Percentiles rank a stretch among this genome's conserved stretches.
phyloP scores from a whole-genome alignment of 2,329 filamentous ascomycete species.

The Cryoendolithus antarcticus region DNA sequence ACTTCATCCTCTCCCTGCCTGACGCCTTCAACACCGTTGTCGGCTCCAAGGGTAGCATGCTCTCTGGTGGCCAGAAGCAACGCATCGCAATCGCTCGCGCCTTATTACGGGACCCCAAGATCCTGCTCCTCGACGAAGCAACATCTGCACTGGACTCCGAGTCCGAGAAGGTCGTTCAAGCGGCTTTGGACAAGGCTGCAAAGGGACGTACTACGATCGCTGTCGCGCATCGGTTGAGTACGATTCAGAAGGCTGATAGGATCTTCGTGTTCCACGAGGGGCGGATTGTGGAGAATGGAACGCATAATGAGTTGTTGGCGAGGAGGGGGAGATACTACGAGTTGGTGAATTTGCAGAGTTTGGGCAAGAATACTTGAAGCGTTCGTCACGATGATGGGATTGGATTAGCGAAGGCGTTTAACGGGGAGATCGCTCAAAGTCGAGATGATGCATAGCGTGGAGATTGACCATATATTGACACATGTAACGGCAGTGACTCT shows the following conservation, averaged over 20 bases:
- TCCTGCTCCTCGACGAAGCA: constrained; percentile 73
- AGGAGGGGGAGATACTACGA: constrained; percentile 30
- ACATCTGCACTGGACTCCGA: constrained; percentile 57
- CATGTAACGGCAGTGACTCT: too few species aligned
- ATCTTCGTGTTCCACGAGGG: constrained; percentile 97
- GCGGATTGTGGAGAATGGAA: constrained; percentile 71
- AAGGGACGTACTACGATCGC: constrained; percentile 68
- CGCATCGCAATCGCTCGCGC: constrained; percentile 87
- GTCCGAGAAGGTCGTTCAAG: constrained; percentile 68
- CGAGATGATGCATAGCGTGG: too few species aligned
- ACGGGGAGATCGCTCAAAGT: too few species aligned
- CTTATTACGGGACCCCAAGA: constrained; percentile 77
- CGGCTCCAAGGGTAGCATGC: constrained; percentile 71
- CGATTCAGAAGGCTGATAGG: constrained; percentile 85
- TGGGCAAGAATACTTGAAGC: constrained; percentile 11
- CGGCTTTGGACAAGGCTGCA: constrained; percentile 67
- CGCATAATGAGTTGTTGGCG: constrained; percentile 47
- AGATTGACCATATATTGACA: too few species aligned
- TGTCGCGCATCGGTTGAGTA: constrained; percentile 81
- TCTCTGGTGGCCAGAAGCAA: constrained; percentile 93
- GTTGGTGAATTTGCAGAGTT: constrained; percentile 26
- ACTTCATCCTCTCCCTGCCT: constrained; percentile 76
- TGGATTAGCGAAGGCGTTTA: too few species aligned
- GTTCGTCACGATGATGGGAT: too few species aligned
- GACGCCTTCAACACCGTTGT: constrained; percentile 41